Evolutionary conservation across 2,329 filamentous ascomycete species (phyloP), one percentile per base, ranked within the genome.

Genomic region (Pyricularia sp.): DNA sequence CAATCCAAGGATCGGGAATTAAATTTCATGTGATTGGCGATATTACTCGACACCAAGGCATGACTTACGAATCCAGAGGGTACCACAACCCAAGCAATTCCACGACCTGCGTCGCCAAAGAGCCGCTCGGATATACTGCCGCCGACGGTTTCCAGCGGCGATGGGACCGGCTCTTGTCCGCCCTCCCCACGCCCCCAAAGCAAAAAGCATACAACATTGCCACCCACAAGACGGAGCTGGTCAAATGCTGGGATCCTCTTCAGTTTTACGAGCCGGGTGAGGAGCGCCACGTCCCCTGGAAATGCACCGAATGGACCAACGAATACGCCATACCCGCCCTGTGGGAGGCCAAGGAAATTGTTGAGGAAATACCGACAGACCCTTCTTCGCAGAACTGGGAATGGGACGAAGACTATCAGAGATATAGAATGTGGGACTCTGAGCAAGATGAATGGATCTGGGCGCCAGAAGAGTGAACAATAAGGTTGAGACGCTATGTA

Each of bases 121-220:
- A 31, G 3, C 20, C 58, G 10, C 61, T 68, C 4, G 67, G 67
- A 1, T 59, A 65, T 26, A 65, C 26, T 4, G 5, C 31, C 25
- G 65, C 12, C 36, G 28, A 30, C 14, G 12, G 36, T n/a, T 65
- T 58, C 61, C 58, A n/a, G 30, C 26, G 6, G 26, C 61, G 67
- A 33, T 65, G 67, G 67, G 67, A 68, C 33, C n/a, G 10, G 23
- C 67, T 68, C 3, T 28, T 68, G 10, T 33, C 31, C 6, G 61
- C 9, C n/a, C 25, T 68, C 7, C 67, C 67, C 5, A 42, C 61
- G 30, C 61, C 61, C 14, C 33, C 30, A 23, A 64, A 30, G 25
- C 67, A 65, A 23, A 68, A 68, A 25, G 67, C 67, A 12, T 68
- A 55, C 61, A 68, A 68, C 23, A 28, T 55, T 7, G 63, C 61